Evolutionary conservation across 352 stramenopile species (phyloP), one percentile per base, ranked within the genome.

Genomic region (Phytophthora gonapodyides): DNA sequence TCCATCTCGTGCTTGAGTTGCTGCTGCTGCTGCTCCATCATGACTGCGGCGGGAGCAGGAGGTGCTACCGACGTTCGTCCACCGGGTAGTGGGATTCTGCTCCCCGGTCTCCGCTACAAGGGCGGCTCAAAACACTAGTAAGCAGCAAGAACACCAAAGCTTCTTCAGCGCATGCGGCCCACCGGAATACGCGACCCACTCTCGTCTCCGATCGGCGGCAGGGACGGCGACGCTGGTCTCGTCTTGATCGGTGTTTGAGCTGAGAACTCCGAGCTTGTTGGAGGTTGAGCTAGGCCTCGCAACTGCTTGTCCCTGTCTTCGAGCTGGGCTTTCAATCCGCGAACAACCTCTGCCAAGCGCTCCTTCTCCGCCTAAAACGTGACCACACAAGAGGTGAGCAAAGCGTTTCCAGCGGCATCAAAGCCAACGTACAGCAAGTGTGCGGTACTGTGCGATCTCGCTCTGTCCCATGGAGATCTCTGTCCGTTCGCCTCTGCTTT

Each of bases 301-400:
- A 88, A 24, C 27, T 87, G 73, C n/a, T 70, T 73, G 16, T 89
- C 75, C 47, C 76, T 84, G n/a, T 86, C 73, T 43, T 91, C 78
- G 1, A 93, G 47, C 44, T 93, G 81, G 0, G 51, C 40, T 64
- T 86, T 77, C 13, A 91, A 60, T 5, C 50, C 54, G 16, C 78
- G 80, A 54, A 88, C 75, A 10, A 76, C 62, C 52, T 91, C 80
- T 3, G 48, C 41, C 1, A 93, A 42, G 0, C 84, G 68, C 57
- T 93, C 84, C 47, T 90, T 93, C 61, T 93, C 84, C 15, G 69
- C 67, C 83, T 92, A 47, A 10, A 16, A 17, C 54, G 17, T 47
- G 7, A 40, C 0, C 21, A 44, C 35, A 51, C 2, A 9, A 46
- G 34, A 60, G 41, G 5, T 48, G 40, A 43, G 16, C 24, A 17